Conservation (phyloP, 768 basidiomycete species). For the Lanmaoa pseudosensibilis region DNA sequence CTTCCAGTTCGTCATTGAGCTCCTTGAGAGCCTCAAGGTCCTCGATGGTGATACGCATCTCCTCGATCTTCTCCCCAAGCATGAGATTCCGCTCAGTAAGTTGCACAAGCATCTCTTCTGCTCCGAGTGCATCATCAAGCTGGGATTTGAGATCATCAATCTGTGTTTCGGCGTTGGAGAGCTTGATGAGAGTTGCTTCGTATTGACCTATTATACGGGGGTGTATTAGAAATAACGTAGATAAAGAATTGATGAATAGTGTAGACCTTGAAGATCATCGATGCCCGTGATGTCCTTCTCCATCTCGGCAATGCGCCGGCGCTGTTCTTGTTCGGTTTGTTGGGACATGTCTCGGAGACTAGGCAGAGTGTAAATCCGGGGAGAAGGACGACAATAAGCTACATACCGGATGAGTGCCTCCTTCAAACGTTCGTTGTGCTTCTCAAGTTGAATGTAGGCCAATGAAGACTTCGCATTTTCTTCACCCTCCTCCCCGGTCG, state of each 20-base stretch:
- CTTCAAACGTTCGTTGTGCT: conserved; percentile 93
- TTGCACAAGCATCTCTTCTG: conserved; percentile 94
- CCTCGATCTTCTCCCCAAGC: conserved; percentile 97
- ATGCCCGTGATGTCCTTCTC: conserved; percentile 81
- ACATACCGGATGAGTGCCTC: conserved; percentile 85
- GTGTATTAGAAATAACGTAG: conserved; percentile 4
- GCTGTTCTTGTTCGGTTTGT: conserved; percentile 85
- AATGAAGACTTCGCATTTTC: conserved; percentile 54
- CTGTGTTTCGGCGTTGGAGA: conserved; percentile 86
- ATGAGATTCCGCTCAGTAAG: conserved; percentile 92
- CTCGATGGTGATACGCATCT: conserved; percentile 94
- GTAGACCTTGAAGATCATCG: conserved; percentile 77
- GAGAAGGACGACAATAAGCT: neutral
- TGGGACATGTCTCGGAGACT: conserved; percentile 87
- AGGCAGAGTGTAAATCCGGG: neutral
- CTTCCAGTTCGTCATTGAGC: conserved; percentile 95
- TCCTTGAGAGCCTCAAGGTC: conserved; percentile 96
- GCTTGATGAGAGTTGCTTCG: conserved; percentile 74
- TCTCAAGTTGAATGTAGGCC: conserved; percentile 85
- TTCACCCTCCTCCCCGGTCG: conserved; percentile 29
- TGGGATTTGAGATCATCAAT: conserved; percentile 93
- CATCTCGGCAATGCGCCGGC: conserved; percentile 77
- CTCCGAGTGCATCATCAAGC: conserved; percentile 91
- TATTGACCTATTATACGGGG: conserved; percentile 57
- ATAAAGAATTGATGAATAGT: neutral